phyloP scores from a whole-genome alignment of 2,329 filamentous ascomycete species.

The Magnaporthiopsis rhizophila region DNA sequence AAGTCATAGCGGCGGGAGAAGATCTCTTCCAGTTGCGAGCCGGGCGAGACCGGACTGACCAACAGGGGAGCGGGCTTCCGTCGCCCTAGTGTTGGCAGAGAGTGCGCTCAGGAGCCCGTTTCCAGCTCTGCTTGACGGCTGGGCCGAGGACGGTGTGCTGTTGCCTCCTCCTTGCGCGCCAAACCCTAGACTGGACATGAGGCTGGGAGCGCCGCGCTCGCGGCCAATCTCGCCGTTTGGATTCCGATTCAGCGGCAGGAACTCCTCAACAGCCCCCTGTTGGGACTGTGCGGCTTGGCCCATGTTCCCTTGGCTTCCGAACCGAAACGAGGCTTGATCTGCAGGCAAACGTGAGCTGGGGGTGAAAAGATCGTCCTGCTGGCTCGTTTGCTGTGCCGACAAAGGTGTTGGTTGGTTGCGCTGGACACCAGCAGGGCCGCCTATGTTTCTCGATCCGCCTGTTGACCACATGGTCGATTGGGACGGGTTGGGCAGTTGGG shows the following conservation, averaged over 20 bases:
- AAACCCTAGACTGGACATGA: constrained; percentile 49
- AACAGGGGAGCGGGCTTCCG: constrained; percentile 41
- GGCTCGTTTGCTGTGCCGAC: constrained; percentile 37
- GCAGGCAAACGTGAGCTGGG: constrained; percentile 27
- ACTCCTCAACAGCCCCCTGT: constrained; percentile 47
- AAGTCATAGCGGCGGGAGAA: constrained; percentile 16
- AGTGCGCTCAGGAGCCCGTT: constrained; percentile 58
- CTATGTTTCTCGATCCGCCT: constrained; percentile 39
- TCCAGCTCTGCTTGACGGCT: constrained; percentile 37
- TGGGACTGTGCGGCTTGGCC: constrained; percentile 39
- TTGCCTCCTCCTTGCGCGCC: constrained; percentile 33
- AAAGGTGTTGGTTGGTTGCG: constrained; percentile 44
- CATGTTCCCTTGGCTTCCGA: constrained; percentile 38
- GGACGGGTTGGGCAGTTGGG: constrained; percentile 40
- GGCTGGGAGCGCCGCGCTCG: constrained; percentile 37
- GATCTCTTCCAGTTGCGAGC: constrained; percentile 16
- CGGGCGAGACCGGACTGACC: constrained; percentile 24
- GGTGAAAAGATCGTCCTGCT: constrained; percentile 40
- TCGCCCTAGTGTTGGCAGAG: constrained; percentile 47
- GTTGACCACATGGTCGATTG: constrained; percentile 48
- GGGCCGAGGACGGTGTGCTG: constrained; percentile 23
- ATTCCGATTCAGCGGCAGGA: constrained; percentile 52
- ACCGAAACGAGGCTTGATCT: constrained; percentile 43
- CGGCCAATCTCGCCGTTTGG: constrained; percentile 50
- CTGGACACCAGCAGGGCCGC: constrained; percentile 33